Base-by-base conservation (phyloP, 176 grass and related monocot genomes). In the Oryza meyeriana region DNA sequence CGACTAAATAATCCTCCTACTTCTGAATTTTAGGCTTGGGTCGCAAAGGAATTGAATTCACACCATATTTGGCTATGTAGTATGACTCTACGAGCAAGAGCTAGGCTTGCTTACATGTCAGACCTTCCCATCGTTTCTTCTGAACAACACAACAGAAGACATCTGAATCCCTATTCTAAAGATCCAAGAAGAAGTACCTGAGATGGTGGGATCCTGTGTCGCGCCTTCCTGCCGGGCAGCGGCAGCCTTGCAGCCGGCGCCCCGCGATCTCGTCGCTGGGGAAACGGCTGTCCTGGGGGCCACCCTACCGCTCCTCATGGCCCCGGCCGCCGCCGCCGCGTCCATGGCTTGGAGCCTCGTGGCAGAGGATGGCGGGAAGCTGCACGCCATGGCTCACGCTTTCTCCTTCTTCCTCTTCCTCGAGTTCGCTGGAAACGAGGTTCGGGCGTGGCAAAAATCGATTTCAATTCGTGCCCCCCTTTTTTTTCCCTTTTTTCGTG, bases 331-430 rank as follows among this genome's bases (percentile, higher is more conserved):
- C 70, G 74, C 44, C 55, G 79, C 80, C 24, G 72, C 52, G 77
- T 87, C 89, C 57, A 80, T 24, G 69, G 88, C 79, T 50, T 93
- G 96, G 65, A 93, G 79, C 90, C 89, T 90, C 45, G 86, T 66
- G 26, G 96, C 72, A 38, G 95, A 91, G 76, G 87, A 83, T 81
- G 93, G 79, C 13, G 93, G 69, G 73, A 95, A 78, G 71, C 84
- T 95, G 88, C 84, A 78, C 59, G 96, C 96, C 96, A 99, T 99
- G 75, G 79, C 48, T 67, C 17, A 24, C 40, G 24, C 52, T 8
- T 6, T 24, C 32, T 36, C 35, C 5, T 36, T 36, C 64, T 74
- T 59, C 20, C 18, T 55, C 50, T 55, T 9, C 50, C 50, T n/a
- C 50, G 50, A 55, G 6, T n/a, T 25, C 61, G 27, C 42, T 48